Evolutionary conservation across 805 yeast species (phyloP).

Genomic region (Metschnikowia proteae): DNA sequence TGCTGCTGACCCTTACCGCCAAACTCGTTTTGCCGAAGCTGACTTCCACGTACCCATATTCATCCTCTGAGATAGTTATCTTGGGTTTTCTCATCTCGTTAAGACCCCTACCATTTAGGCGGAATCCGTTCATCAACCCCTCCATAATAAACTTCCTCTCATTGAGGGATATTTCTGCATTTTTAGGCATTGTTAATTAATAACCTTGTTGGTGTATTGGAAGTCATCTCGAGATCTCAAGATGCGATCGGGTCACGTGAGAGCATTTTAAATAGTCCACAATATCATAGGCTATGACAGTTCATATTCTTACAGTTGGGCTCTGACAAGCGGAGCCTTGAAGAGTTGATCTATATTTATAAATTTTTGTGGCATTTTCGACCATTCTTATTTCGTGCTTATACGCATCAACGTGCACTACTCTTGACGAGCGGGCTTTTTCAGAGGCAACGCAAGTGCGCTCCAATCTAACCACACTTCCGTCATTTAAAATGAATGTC

Average conservation of each 20-base stretch:
- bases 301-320: background rate
- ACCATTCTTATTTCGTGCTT: background rate
- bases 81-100: slow-evolving; percentile 59
- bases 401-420: background rate
- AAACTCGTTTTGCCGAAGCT: slow-evolving; percentile 69
- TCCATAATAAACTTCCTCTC: slow-evolving; percentile 61
- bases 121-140: slow-evolving; percentile 55
- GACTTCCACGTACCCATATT: slow-evolving; percentile 79
- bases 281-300: background rate
- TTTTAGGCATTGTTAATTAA: slow-evolving; percentile 50
- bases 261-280: background rate
- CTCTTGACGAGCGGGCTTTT: slow-evolving; percentile 3
- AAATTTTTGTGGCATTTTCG: background rate
- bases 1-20: slow-evolving; percentile 69
- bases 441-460: slow-evolving; percentile 1
- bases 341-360: too few relatives aligned
- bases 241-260: slow-evolving; percentile 6
- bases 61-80: slow-evolving; percentile 59
- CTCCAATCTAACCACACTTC: background rate
- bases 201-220: background rate
- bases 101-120: slow-evolving; percentile 68
- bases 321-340: too few relatives aligned
- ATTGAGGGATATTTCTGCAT: slow-evolving; percentile 56
- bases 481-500: slow-evolving; percentile 3
- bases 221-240: background rate